Evolutionary conservation across 208 protist species (phyloP).

Genomic region (Herpetomonas tarakana): DNA sequence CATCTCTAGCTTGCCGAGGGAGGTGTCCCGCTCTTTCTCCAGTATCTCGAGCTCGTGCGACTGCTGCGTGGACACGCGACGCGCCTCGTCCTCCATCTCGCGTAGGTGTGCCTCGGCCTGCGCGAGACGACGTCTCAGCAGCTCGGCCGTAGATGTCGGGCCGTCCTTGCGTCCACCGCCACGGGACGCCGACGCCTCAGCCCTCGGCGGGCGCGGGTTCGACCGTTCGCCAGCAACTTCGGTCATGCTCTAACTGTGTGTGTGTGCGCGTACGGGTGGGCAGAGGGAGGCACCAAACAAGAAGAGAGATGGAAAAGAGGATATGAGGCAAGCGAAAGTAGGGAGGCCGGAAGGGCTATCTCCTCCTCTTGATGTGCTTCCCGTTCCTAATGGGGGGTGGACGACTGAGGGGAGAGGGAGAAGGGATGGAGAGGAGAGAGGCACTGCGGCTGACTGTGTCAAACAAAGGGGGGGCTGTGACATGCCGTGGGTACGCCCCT

Average conservation of each 20-base stretch:
- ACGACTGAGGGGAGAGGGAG: too few species aligned
- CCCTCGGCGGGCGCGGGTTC: conserved; percentile 6
- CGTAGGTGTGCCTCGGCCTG: conserved; percentile 67
- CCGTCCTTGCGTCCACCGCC: too few species aligned
- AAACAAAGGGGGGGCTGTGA: too few species aligned
- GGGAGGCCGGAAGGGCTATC: too few species aligned
- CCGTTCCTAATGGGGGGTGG: too few species aligned
- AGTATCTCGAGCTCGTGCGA: conserved; percentile 66
- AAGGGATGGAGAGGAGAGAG: too few species aligned
- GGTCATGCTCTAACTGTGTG: not conserved
- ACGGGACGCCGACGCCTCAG: conserved; percentile 6
- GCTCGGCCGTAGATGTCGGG: conserved; percentile 23
- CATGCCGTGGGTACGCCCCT: too few species aligned
- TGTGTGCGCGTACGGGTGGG: not conserved
- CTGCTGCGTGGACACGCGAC: conserved; percentile 51
- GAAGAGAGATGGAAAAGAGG: conserved; percentile 6
- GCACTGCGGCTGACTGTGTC: too few species aligned
- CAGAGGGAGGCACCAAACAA: conserved; percentile 5
- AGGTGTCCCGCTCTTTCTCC: conserved; percentile 40
- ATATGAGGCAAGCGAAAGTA: too few species aligned
- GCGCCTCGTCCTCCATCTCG: conserved; percentile 69
- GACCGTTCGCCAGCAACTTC: conserved; percentile 5
- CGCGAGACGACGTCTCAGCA: conserved; percentile 49
- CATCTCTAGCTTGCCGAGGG: conserved; percentile 47
- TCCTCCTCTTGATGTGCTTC: too few species aligned